phyloP scores from a whole-genome alignment of 2,329 filamentous ascomycete genomes.

The Fusarium annulatum region DNA sequence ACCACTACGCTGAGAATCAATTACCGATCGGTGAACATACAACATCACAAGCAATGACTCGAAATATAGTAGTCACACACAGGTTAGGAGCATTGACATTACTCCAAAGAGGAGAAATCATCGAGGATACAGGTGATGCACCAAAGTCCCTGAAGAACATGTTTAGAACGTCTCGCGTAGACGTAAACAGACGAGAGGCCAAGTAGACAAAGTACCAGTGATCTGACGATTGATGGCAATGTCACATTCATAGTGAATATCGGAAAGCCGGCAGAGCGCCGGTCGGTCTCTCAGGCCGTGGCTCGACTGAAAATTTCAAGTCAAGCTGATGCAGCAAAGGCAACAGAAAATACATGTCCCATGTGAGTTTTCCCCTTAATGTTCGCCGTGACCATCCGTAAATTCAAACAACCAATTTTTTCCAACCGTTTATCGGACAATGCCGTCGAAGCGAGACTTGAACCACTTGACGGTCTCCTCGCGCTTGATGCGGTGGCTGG shows the following conservation, averaged over 20 bases:
- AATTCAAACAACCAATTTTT: constrained; percentile 44
- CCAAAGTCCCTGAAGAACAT: constrained; percentile 25
- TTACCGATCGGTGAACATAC: neutral
- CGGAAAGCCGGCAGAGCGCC: constrained; percentile 72
- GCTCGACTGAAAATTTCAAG: constrained; percentile 67
- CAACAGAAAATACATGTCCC: constrained; percentile 57
- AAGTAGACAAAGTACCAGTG: constrained; percentile 36
- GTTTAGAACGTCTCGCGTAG: constrained; percentile 39
- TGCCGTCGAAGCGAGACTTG: constrained; percentile 91
- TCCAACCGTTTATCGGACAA: constrained; percentile 84
- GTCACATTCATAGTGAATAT: constrained; percentile 54
- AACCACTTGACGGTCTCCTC: constrained; percentile 98
- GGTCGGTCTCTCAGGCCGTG: constrained; percentile 80
- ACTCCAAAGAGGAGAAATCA: neutral
- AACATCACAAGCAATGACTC: neutral
- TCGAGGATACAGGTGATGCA: constrained; percentile 16
- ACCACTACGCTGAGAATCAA: neutral
- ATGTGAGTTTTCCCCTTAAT: constrained; percentile 50
- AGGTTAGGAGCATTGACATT: neutral
- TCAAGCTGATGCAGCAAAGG: constrained; percentile 63
- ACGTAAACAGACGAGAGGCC: constrained; percentile 40
- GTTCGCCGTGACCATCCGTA: constrained; percentile 57
- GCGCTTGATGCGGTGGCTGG: constrained; percentile 92
- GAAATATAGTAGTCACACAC: neutral
- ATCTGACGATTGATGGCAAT: constrained; percentile 44